phyloP scores from a whole-genome alignment of 352 stramenopile species.

The Phytophthora pinifolia region DNA sequence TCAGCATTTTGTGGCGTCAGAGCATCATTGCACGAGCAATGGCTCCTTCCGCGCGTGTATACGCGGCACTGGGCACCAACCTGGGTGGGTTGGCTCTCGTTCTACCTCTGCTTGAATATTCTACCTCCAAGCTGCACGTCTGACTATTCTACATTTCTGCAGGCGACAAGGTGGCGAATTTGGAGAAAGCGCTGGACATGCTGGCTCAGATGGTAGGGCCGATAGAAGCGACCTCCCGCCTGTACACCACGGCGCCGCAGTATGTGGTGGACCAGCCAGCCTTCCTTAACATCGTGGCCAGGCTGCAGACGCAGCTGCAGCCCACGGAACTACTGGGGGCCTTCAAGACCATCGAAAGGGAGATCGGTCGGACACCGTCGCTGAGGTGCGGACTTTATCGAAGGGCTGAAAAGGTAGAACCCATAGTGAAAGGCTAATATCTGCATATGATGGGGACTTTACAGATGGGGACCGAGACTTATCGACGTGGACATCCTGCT shows the following conservation, averaged over 20 bases:
- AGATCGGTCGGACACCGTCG: slow-evolving; percentile 82
- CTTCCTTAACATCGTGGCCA: slow-evolving; percentile 94
- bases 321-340: slow-evolving; percentile 76
- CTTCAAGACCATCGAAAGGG: slow-evolving; percentile 90
- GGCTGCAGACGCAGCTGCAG: slow-evolving; percentile 80
- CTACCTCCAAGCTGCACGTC: background rate
- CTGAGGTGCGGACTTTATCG: slow-evolving; percentile 36
- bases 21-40: too few relatives aligned
- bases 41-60: slow-evolving; percentile 35
- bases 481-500: slow-evolving; percentile 97
- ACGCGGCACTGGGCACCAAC: slow-evolving; percentile 75
- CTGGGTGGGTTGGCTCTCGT: slow-evolving; percentile 38
- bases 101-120: background rate
- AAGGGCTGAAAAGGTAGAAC: slow-evolving; percentile 2
- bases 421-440: background rate
- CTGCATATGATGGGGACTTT: slow-evolving; percentile 11
- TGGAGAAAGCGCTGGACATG: slow-evolving; percentile 63
- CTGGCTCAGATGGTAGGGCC: slow-evolving; percentile 42
- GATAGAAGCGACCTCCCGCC: slow-evolving; percentile 83
- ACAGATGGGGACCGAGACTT: slow-evolving; percentile 90
- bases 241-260: slow-evolving; percentile 93
- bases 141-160: background rate
- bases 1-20: background rate
- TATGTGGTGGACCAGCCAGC: slow-evolving; percentile 95
- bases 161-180: slow-evolving; percentile 72